Base-by-base conservation (phyloP, 352 stramenopile genomes). In the Phytophthora megakarya region DNA sequence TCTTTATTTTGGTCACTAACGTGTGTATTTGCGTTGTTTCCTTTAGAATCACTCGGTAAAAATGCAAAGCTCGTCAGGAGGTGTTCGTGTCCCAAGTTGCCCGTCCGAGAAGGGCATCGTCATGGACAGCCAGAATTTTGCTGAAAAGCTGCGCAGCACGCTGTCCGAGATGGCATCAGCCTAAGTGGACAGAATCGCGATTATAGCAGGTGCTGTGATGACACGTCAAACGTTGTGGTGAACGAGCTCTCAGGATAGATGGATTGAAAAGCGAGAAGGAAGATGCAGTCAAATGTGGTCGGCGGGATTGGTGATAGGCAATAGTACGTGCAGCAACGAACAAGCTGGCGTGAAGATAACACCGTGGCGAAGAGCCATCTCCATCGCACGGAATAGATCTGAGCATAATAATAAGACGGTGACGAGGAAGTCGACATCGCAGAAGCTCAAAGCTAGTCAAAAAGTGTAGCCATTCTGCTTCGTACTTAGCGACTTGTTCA, bases 141-240 rank as follows among this genome's bases (percentile, higher is more conserved):
- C 78, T 52, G 83, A 92, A n/a, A 90, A 88, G 58, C 56, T 95
- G 40, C 81, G 83, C 70, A 93, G 73, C 72, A 86, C 80, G n/a
- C 60, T 95, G 52, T 93, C 86, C 18, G 86, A 95, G 63, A 95
- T 95, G 86, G 86, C 84, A 50, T 95, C 86, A 5, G 76, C 90
- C 48, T 94, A 80, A 58, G 26, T 25, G 53, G 7, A 37, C 30
- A 59, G 13, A 46, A 32, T 1, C 38, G 46, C 23, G 5, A 32
- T 9, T 32, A 12, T 59, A 25, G n/a, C 12, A 61, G 6, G 8
- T 43, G 21, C 26, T 50, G 37, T 38, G n/a, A n/a, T 42, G 45
- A 56, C 52, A 10, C 16, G 33, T 23, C 30, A 35, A 37, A 26
- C 37, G 28, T 37, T 19, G 30, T 30, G 26, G n/a, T 30, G n/a